phyloP scores from a whole-genome alignment of 805 yeast species.

The Starmerella bombicola region DNA sequence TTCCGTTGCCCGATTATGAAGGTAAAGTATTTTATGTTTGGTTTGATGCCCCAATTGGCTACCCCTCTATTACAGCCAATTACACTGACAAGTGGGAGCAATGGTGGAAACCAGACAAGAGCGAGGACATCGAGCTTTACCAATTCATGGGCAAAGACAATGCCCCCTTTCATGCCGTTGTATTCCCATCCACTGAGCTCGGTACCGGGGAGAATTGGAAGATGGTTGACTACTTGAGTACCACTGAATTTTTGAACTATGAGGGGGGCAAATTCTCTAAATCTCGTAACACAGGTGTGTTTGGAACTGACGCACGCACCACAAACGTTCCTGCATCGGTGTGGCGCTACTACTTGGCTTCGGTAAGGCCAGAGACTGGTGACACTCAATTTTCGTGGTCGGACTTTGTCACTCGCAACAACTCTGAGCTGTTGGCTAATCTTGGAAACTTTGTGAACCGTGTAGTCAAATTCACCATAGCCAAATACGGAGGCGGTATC shows the following conservation, averaged over 20 bases:
- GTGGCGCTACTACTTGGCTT: slow-evolving; percentile 92
- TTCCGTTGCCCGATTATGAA: slow-evolving; percentile 74
- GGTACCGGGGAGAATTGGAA: slow-evolving; percentile 91
- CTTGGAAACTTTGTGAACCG: slow-evolving; percentile 95
- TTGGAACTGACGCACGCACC: slow-evolving; percentile 93
- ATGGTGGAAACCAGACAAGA: slow-evolving; percentile 76
- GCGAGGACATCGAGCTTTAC: slow-evolving; percentile 75
- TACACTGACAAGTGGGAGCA: slow-evolving; percentile 68
- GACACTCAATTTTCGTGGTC: slow-evolving; percentile 97
- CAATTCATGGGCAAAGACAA: slow-evolving; percentile 99
- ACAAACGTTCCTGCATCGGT: slow-evolving; percentile 85
- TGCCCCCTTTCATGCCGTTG: slow-evolving; percentile 97
- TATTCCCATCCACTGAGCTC: slow-evolving; percentile 83
- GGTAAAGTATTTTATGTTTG: slow-evolving; percentile 93
- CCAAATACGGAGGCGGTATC: slow-evolving; percentile 84
- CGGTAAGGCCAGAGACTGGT: slow-evolving; percentile 86
- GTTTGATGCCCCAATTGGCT: slow-evolving; percentile 98
- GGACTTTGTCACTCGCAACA: slow-evolving; percentile 87
- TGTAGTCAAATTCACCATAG: slow-evolving; percentile 73
- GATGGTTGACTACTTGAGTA: slow-evolving; percentile 73
- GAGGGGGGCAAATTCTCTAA: slow-evolving; percentile 98
- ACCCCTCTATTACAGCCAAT: slow-evolving; percentile 89
- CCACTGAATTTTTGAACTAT: slow-evolving; percentile 93
- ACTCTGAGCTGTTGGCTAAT: slow-evolving; percentile 86
- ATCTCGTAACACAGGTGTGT: slow-evolving; percentile 95